Conservation (phyloP, 345 rosid species). For the Raphanus raphanistrum region DNA sequence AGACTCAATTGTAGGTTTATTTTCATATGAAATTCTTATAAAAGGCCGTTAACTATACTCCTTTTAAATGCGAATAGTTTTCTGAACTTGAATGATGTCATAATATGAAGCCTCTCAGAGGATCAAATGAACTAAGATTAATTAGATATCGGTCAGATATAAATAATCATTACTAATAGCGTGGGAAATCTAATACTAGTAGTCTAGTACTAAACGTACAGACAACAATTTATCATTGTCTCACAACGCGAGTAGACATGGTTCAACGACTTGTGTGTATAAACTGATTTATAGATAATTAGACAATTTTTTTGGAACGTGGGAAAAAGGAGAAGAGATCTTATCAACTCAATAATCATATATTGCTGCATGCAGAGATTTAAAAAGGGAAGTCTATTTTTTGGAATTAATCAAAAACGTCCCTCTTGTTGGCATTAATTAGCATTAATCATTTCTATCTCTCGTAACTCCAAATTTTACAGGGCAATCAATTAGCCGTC, state of each 20-base stretch:
- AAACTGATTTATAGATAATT: neutral
- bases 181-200: neutral
- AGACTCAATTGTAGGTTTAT: no score
- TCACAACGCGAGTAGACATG: neutral
- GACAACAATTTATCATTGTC: neutral
- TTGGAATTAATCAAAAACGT: neutral
- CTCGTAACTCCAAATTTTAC: slow-evolving; percentile 33
- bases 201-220: neutral
- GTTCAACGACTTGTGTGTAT: neutral
- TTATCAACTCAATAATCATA: slow-evolving; percentile 13
- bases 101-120: neutral
- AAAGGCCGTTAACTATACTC: neutral
- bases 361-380: slow-evolving; percentile 5
- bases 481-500: slow-evolving; percentile 27
- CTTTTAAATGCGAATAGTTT: neutral
- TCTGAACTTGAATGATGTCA: neutral
- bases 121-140: neutral
- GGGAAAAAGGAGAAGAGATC: neutral
- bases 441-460: slow-evolving; percentile 27
- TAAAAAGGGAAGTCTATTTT: neutral
- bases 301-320: slow-evolving; percentile 10
- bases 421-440: neutral
- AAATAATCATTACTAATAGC: neutral
- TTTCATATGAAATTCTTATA: no score
- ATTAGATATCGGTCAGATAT: neutral